phyloP scores from a whole-genome alignment of 2,329 filamentous ascomycete genomes.

The Monosporascus sp. region DNA sequence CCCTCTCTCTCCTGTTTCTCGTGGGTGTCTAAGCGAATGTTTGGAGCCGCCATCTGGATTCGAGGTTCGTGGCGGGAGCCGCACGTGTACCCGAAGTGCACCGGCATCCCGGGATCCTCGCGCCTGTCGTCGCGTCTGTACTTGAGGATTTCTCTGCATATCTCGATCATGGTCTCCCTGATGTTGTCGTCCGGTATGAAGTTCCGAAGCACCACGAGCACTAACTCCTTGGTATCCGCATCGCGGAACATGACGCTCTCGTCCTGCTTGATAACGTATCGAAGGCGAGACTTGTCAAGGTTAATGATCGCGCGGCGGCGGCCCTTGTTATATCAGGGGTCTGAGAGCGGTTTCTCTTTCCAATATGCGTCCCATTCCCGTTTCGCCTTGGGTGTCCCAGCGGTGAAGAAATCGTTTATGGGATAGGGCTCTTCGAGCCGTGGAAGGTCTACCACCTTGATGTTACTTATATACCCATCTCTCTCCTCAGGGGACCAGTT shows the following conservation, averaged over 20 bases:
- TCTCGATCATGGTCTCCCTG: slow-evolving; percentile 5
- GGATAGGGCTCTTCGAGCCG: slow-evolving; percentile 5
- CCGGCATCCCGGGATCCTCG: slow-evolving; percentile 8
- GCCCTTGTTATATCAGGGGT: slow-evolving; percentile 6
- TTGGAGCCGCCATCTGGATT: slow-evolving; percentile 5
- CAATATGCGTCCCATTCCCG: slow-evolving; percentile 8
- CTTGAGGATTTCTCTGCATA: slow-evolving; percentile 10
- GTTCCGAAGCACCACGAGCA: slow-evolving; percentile 14
- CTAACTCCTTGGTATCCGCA: slow-evolving; percentile 12
- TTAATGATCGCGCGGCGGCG: slow-evolving; percentile 3
- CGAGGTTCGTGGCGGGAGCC: slow-evolving; percentile 4
- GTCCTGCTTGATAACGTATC: slow-evolving; percentile 11
- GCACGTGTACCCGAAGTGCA: slow-evolving; percentile 16
- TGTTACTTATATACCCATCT: slow-evolving; percentile 1
- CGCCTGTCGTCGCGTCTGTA: slow-evolving; percentile 5
- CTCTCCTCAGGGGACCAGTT: slow-evolving; percentile 6
- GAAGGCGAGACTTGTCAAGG: slow-evolving; percentile 5
- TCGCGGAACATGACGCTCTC: slow-evolving; percentile 19
- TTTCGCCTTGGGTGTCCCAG: slow-evolving; percentile 6
- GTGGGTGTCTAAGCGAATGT: not conserved
- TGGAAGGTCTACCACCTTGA: slow-evolving; percentile 6
- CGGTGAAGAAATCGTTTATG: slow-evolving; percentile 5
- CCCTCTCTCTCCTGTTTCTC: slow-evolving; percentile 2
- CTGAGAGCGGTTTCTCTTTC: slow-evolving; percentile 3
- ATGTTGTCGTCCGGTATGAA: slow-evolving; percentile 12